Evolutionary conservation across 192 early-diverging fungal genomes (phyloP).

Genomic region (Backusella macrospora): DNA sequence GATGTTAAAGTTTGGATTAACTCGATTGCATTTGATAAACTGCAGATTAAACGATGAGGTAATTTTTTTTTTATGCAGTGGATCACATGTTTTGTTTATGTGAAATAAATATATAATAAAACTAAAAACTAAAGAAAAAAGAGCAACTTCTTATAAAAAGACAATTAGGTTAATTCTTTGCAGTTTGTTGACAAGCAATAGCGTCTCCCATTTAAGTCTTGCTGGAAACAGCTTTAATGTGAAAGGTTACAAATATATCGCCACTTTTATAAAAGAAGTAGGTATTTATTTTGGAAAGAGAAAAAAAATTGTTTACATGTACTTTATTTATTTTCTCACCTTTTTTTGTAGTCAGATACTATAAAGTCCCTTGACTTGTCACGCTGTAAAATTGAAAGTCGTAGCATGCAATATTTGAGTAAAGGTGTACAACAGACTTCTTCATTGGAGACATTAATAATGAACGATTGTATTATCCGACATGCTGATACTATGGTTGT

Average conservation of each 20-base stretch:
- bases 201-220: conserved; percentile 63
- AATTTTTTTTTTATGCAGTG: neutral
- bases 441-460: neutral
- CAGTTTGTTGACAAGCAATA: conserved; percentile 69
- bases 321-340: conserved; percentile 6
- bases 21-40: conserved; percentile 62
- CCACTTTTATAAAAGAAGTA: conserved; percentile 73
- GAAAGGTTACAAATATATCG: conserved; percentile 75
- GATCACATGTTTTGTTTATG: conserved; percentile 8
- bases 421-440: conserved; percentile 7
- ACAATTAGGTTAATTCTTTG: conserved; percentile 64
- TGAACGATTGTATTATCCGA: conserved; percentile 6
- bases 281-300: neutral
- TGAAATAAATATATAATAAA: neutral
- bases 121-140: no score
- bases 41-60: conserved; percentile 77
- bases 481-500: conserved; percentile 9
- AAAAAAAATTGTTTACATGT: neutral
- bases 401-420: conserved; percentile 11
- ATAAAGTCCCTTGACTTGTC: conserved; percentile 18
- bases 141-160: conserved; percentile 29
- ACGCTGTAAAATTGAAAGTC: conserved; percentile 10
- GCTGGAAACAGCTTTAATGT: conserved; percentile 67
- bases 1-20: conserved; percentile 73
- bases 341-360: conserved; percentile 7